Percentiles rank a stretch among this genome's conserved stretches.
Evolutionary conservation across 306 rosid species (phyloP).

Genomic region (Ormosia semicastrata): DNA sequence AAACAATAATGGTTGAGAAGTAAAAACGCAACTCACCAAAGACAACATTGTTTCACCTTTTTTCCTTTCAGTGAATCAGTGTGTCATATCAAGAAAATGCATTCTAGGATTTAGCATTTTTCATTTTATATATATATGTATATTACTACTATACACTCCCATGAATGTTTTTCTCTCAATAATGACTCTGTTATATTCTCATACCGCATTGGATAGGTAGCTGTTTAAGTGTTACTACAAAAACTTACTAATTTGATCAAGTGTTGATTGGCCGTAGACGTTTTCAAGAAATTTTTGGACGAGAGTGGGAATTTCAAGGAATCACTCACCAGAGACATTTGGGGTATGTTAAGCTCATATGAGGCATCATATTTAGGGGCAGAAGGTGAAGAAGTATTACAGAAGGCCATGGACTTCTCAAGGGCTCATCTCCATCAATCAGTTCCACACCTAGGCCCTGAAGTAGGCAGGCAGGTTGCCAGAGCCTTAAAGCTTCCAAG

Average conservation of each 20-base stretch:
- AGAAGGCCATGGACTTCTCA: slow-evolving; percentile 38
- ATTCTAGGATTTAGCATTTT: too few species aligned
- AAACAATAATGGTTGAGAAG: too few species aligned
- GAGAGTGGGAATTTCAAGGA: slow-evolving; percentile 37
- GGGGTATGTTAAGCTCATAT: slow-evolving; percentile 38
- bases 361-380: slow-evolving; percentile 44
- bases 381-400: slow-evolving; percentile 31
- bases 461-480: background rate
- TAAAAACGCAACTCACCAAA: too few species aligned
- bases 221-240: background rate
- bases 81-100: too few species aligned
- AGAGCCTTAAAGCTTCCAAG: slow-evolving; percentile 39
- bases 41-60: too few species aligned
- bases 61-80: too few species aligned
- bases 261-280: background rate
- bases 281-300: slow-evolving; percentile 37
- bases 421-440: slow-evolving; percentile 3
- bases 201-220: too few species aligned
- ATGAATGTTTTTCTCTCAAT: too few species aligned
- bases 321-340: slow-evolving; percentile 15
- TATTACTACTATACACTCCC: too few species aligned
- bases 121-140: too few species aligned
- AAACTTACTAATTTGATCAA: background rate
- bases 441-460: slow-evolving; percentile 18
- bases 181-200: background rate